phyloP scores from a whole-genome alignment of 2,329 filamentous ascomycete genomes.

The Verticillium longisporum region DNA sequence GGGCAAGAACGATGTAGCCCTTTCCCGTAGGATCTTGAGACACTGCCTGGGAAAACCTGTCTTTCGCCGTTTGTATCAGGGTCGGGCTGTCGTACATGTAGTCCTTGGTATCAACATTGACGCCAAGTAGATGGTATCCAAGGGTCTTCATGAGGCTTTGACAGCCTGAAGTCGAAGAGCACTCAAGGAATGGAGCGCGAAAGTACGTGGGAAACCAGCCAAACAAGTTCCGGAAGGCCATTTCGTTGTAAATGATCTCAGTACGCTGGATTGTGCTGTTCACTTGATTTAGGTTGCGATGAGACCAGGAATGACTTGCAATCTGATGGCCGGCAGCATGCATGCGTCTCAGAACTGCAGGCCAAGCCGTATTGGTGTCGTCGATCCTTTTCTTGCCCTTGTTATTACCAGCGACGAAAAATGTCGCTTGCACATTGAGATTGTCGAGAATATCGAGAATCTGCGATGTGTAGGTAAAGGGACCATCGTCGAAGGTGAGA shows the following conservation, averaged over 20 bases:
- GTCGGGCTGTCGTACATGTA: constrained; percentile 44
- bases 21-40: constrained; percentile 13
- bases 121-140: constrained; percentile 50
- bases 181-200: constrained; percentile 30
- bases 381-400: constrained; percentile 33
- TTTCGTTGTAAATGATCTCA: constrained; percentile 23
- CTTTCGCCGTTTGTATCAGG: constrained; percentile 33
- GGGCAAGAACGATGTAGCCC: constrained; percentile 37
- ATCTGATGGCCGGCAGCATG: constrained; percentile 36
- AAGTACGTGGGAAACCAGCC: constrained; percentile 36
- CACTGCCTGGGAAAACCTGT: constrained; percentile 33
- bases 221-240: constrained; percentile 28
- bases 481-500: constrained; percentile 41
- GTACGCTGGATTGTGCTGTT: constrained; percentile 12
- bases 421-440: constrained; percentile 27
- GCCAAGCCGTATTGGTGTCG: constrained; percentile 22
- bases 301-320: constrained; percentile 34
- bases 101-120: constrained; percentile 57
- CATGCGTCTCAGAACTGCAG: constrained; percentile 32
- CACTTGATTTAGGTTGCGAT: constrained; percentile 20
- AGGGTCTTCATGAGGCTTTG: constrained; percentile 20
- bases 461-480: constrained; percentile 31
- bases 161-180: constrained; percentile 8
- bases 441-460: constrained; percentile 31
- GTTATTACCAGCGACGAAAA: constrained; percentile 36